Percentiles rank a stretch among this genome's conserved stretches.
Conservation (phyloP, 1,284 basidiomycete species). For the Spongispora temasekensis region DNA sequence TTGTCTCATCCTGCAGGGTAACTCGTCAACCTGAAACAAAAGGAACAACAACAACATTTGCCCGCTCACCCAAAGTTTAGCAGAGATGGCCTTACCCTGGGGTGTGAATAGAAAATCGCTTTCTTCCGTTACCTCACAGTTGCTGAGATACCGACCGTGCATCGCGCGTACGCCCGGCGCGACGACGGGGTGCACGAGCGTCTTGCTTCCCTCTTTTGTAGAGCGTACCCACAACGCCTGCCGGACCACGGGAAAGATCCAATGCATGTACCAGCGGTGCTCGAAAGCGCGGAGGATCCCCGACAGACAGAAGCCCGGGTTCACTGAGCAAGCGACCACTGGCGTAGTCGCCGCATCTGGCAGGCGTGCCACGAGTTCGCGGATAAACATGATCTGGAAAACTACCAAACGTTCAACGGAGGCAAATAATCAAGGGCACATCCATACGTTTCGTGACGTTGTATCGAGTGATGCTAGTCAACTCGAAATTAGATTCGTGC, state of each 20-base stretch:
- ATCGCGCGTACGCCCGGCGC: conserved; percentile 6
- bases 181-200: conserved; percentile 17
- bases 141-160: conserved; percentile 24
- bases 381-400: conserved; percentile 29
- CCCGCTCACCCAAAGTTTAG: conserved; percentile 22
- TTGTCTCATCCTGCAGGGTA: conserved; percentile 30
- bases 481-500: neutral
- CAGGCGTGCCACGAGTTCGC: conserved; percentile 30
- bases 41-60: neutral
- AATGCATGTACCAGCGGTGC: conserved; percentile 4
- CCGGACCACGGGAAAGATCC: neutral
- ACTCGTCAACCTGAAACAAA: neutral
- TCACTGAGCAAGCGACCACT: conserved; percentile 29
- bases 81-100: conserved; percentile 19
- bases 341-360: conserved; percentile 19
- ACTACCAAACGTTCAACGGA: conserved; percentile 11
- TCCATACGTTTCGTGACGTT: conserved; percentile 33
- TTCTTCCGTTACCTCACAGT: conserved; percentile 17
- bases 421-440: neutral
- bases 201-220: conserved; percentile 22
- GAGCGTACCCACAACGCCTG: conserved; percentile 9
- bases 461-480: conserved; percentile 25
- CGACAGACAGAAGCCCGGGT: conserved; percentile 35
- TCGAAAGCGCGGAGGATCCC: conserved; percentile 17
- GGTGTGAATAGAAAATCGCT: conserved; percentile 17